Conservation (phyloP, 192 early-diverging fungal genomes). For the Funneliformis geosporum region DNA sequence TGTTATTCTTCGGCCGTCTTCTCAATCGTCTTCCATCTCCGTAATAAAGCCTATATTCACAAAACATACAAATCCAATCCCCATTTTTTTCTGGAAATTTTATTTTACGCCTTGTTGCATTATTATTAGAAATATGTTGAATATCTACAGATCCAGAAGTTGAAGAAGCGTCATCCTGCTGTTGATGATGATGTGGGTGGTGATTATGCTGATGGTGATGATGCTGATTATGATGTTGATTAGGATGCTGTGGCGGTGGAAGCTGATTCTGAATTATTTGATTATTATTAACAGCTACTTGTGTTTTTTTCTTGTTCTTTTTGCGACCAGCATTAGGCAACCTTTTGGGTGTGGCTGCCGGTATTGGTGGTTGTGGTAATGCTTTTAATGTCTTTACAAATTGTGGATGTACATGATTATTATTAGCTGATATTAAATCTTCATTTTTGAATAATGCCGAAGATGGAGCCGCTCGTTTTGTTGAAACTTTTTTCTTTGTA, state of each 20-base stretch:
- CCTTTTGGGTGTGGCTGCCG: constrained; percentile 15
- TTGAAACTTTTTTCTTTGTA: constrained; percentile 29
- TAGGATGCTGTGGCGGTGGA: background rate
- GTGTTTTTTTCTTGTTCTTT: constrained; percentile 34
- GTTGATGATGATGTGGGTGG: constrained; percentile 1
- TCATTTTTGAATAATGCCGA: constrained; percentile 26
- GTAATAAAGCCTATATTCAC: constrained; percentile 33
- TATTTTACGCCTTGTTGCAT: constrained; percentile 13
- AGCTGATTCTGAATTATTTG: background rate
- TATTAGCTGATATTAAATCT: background rate
- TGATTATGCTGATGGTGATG: constrained; percentile 11
- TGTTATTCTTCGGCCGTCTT: background rate
- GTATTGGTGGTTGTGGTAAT: background rate
- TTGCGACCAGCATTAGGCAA: constrained; percentile 27
- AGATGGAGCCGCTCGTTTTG: constrained; percentile 27
- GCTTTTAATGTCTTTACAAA: background rate
- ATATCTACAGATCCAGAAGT: constrained; percentile 31
- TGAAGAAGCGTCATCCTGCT: constrained; percentile 28
- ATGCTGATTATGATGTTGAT: constrained; percentile 9
- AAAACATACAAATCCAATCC: constrained; percentile 35
- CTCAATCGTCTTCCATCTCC: constrained; percentile 22
- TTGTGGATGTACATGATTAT: constrained; percentile 20
- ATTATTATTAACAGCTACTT: background rate
- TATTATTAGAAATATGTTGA: constrained; percentile 4
- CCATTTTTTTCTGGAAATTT: constrained; percentile 30